Percentiles rank a stretch among this genome's conserved stretches.
Conservation (phyloP, 2,329 filamentous ascomycete species). For the Helotiales sp. region DNA sequence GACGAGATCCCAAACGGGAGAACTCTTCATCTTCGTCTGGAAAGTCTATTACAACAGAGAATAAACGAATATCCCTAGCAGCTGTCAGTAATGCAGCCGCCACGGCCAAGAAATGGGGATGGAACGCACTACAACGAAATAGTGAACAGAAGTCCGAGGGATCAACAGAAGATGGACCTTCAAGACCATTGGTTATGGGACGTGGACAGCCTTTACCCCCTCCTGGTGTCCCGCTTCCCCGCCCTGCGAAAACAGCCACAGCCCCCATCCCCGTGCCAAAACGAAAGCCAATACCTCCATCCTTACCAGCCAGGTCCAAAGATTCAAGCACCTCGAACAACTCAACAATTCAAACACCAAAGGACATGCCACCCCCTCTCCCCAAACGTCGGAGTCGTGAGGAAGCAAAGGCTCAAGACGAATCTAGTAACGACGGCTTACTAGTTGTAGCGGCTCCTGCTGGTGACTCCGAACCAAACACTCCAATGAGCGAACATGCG, state of each 20-base stretch:
- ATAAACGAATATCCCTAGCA: conserved; percentile 52
- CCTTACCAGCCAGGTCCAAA: conserved; percentile 33
- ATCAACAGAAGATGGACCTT: conserved; percentile 41
- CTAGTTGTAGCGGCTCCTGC: conserved; percentile 67
- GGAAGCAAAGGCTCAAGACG: conserved; percentile 38
- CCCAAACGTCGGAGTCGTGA: conserved; percentile 39
- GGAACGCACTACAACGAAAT: conserved; percentile 54
- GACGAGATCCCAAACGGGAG: conserved; percentile 33
- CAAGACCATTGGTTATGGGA: conserved; percentile 67
- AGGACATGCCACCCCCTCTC: conserved; percentile 44
- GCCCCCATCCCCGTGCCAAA: conserved; percentile 59
- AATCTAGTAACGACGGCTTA: conserved; percentile 49
- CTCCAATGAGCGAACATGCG: conserved; percentile 45
- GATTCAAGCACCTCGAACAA: conserved; percentile 32
- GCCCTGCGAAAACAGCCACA: conserved; percentile 61
- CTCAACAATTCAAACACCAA: conserved; percentile 31
- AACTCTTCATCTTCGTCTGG: conserved; percentile 38
- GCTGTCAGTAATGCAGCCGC: conserved; percentile 56
- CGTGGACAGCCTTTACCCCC: conserved; percentile 80
- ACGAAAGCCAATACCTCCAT: conserved; percentile 59
- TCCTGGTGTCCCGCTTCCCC: conserved; percentile 75
- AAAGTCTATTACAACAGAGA: conserved; percentile 29
- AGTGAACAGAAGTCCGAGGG: conserved; percentile 35
- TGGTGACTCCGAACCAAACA: conserved; percentile 58
- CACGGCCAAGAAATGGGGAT: conserved; percentile 59